Evolutionary conservation across 2,329 filamentous ascomycete species (phyloP), one percentile per base, ranked within the genome.

Genomic region (Tolypocladium album): DNA sequence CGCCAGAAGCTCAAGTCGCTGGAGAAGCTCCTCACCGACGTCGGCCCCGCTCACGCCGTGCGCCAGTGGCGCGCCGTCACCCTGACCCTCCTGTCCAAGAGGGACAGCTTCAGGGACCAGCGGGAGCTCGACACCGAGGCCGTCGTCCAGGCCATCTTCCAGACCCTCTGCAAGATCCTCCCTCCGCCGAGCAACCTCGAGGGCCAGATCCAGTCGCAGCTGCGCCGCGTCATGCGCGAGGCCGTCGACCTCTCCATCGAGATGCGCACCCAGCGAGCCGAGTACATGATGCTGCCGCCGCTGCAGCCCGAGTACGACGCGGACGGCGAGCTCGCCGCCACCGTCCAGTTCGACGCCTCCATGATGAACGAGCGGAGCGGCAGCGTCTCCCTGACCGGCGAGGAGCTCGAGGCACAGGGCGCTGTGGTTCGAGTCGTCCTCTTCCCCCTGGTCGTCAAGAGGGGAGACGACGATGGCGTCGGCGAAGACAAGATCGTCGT

Each of bases 241-340:
- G 94, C 95, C 0, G 94, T 97, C 57, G 88, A 90, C 61, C 83
- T 99, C 13, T 92, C 92, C 1, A 87, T 99, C 65, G 92, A 97
- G 77, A 99, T 99, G 94, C 92, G 94, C 71, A 95, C 89, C 20
- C 94, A 99, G 73, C 87, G 91, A 61, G 92, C 94, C 43, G 94
- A 97, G 77, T 99, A 96, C 78, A 94, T 96, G 79, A 99, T 99
- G 93, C 86, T 97, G 22, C 93, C 94, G 36, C 94, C 94, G 5
- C 80, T 96, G 60, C 90, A 94, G 73, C 94, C 94, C 27, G 92
- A 97, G 73, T 97, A 96, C 74, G 92, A 97, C 74, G 88, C 87
- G 67, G 91, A 94, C 64, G 94, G 94, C 67, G 93, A 97, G 69
- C 83, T 99, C 11, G 82, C 88, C 20, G 88, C 90, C 59, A 93